Evolutionary conservation across 2,329 filamentous ascomycete species (phyloP), one percentile per base, ranked within the genome.

Genomic region (Fonsecaea pugnacius): DNA sequence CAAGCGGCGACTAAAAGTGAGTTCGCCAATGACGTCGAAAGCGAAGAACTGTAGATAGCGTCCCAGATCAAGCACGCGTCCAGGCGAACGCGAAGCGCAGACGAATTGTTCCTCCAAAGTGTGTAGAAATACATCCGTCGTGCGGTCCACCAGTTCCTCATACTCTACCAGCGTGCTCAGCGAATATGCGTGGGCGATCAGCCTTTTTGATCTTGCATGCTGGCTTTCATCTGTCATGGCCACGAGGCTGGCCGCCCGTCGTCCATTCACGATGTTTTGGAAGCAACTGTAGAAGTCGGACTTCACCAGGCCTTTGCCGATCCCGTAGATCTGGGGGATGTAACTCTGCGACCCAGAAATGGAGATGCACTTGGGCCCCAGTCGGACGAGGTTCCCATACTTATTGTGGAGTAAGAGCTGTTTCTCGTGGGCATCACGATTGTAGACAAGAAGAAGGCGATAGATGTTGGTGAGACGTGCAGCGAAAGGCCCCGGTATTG

Each of bases 141-240:
- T 77, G 1, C 66, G 71, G 58, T 79, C 75, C 5, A 78, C 76
- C 33, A 76, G 74, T 1, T 72, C 72, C 58, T 78, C 76, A 50
- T 77, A 78, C 10, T 76, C 75, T 5, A 79, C 73, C 12, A 82
- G 63, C 0, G 74, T 79, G 21, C 72, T 77, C 71, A 82, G 74
- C 1, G 77, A 75, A 65, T 82, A 82, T 0, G 76, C 73, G 36
- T 72, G 71, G 0, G 78, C 75, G 12, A 80, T 73, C 0, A 75
- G 71, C 14, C 76, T 73, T 53, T 78, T 79, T 6, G 79, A 76
- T 9, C 69, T 73, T 1, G 77, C 75, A 66, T 83, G 80, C 27
- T 76, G 75, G 1, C 61, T 69, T 58, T 81, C 79, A 53, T 80
- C 77, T 5, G 74, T 74, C 1, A 75, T 74, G 12, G 74, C 76